Base-by-base conservation (phyloP, 176 grass and related monocot genomes). In the Chloris gayana region DNA sequence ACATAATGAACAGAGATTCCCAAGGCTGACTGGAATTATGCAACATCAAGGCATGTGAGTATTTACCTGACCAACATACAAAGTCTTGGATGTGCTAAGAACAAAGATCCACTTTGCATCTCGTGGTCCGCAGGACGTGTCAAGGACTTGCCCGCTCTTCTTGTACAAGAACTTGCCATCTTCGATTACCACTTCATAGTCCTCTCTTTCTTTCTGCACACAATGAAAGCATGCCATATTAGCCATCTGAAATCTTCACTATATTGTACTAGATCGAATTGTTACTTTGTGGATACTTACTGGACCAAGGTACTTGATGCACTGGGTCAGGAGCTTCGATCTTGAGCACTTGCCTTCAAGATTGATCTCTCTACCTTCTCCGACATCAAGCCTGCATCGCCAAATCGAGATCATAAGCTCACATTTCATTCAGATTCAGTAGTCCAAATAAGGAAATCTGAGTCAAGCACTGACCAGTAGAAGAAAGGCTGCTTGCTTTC, bases 401-500 rank as follows among this genome's bases (percentile, higher is more conserved):
- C 26, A 75, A 74, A 82, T 0, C 17, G 58, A 17, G 42, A 41
- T 22, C 27, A 71, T 91, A 21, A 87, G 34, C 32, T 74, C 19
- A 76, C 26, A 39, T 19, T 44, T 61, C 30, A 62, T 75, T 41
- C 30, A 27, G 14, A 25, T 25, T 31, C 39, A 64, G 38, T 9
- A 14, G 34, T 53, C 14, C 42, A 45, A 76, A 37, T 4, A 19
- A 2, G 15, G 7, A 79, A 79, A 24, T 24, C 38, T 4, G 22
- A 57, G 26, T 13, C 0, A 49, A 78, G 21, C 47, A 72, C 83
- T 61, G 35, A 97, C 94, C 94, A 97, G 87, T 97, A 97, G 83
- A 97, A 97, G 87, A 97, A 97, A 50, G 94, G 91, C 10, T 97
- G 87, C 72, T 90, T 94, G 94, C 94, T 94, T 73, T 94, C 91